Conservation (phyloP, 169 alveolate genomes). For the Cyclospora cayetanensis region DNA sequence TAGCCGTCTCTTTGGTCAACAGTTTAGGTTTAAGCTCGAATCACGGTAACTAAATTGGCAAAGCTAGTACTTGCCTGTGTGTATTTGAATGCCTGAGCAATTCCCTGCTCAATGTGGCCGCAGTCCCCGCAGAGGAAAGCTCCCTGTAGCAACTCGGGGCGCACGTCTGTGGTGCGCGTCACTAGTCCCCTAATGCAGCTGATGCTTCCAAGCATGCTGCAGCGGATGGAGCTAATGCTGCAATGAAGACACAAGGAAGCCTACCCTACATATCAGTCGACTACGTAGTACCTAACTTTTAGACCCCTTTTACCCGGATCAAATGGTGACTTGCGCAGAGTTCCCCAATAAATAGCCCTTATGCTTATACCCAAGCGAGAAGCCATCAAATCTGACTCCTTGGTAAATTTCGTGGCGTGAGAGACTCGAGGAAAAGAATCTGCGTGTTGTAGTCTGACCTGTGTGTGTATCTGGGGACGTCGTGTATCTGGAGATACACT, state of each 20-base stretch:
- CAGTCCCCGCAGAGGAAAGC: conserved; percentile 94
- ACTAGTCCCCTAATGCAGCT: conserved; percentile 94
- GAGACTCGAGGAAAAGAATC: too few species aligned
- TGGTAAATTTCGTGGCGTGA: too few species aligned
- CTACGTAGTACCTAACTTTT: too few species aligned
- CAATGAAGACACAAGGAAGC: background rate
- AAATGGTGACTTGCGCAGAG: too few species aligned
- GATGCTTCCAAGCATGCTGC: conserved; percentile 93
- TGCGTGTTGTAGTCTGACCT: too few species aligned
- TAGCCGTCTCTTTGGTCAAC: background rate
- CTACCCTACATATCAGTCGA: too few species aligned
- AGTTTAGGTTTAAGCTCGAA: too few species aligned
- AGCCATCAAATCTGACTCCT: too few species aligned
- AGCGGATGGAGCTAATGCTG: conserved; percentile 81
- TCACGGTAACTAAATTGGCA: background rate
- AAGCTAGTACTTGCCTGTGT: conserved; percentile 79
- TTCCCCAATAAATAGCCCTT: too few species aligned
- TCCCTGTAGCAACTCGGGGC: conserved; percentile 96
- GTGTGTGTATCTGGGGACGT: conserved; percentile 8
- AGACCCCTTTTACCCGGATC: too few species aligned
- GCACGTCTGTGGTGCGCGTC: conserved; percentile 96
- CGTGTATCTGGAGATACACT: conserved; percentile 50
- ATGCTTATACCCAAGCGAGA: too few species aligned
- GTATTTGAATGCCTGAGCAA: conserved; percentile 94
- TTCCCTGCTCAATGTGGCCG: conserved; percentile 88